phyloP scores from a whole-genome alignment of 768 basidiomycete species.

The Harrya chromipes region DNA sequence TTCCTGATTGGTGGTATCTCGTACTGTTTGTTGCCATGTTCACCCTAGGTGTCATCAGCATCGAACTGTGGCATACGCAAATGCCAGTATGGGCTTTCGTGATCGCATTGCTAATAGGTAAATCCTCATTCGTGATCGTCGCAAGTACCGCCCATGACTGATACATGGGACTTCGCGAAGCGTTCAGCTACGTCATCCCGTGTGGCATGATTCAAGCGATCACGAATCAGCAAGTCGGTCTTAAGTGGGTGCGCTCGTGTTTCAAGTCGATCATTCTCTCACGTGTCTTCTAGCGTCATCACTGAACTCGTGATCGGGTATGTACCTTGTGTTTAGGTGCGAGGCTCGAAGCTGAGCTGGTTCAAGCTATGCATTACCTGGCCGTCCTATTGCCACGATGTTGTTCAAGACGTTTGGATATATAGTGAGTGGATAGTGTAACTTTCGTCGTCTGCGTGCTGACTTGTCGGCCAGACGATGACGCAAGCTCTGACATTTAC shows the following conservation, averaged over 20 bases:
- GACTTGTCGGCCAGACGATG: conserved; percentile 26
- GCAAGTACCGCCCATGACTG: background rate
- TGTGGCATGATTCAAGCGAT: conserved; percentile 65
- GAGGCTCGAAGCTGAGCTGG: background rate
- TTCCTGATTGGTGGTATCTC: conserved; percentile 86
- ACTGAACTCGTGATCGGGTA: conserved; percentile 75
- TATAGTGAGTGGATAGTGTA: conserved; percentile 36
- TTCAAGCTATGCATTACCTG: conserved; percentile 61
- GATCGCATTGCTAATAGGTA: conserved; percentile 56
- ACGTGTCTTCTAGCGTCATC: conserved; percentile 47
- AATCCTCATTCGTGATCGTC: conserved; percentile 9
- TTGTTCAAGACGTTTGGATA: conserved; percentile 85
- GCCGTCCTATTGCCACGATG: conserved; percentile 79
- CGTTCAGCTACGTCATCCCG: conserved; percentile 47
- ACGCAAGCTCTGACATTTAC: conserved; percentile 59
- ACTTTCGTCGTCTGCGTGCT: background rate
- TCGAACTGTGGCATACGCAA: conserved; percentile 68
- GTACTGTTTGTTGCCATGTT: conserved; percentile 71
- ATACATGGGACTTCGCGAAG: conserved; percentile 13
- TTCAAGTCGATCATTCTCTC: background rate
- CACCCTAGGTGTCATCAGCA: conserved; percentile 61
- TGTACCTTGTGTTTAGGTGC: background rate
- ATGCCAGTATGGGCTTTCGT: conserved; percentile 72
- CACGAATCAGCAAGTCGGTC: conserved; percentile 75
- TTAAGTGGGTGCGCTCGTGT: conserved; percentile 37